phyloP scores from a whole-genome alignment of 2,329 filamentous ascomycete genomes.

The Atkinsonella hypoxylon region DNA sequence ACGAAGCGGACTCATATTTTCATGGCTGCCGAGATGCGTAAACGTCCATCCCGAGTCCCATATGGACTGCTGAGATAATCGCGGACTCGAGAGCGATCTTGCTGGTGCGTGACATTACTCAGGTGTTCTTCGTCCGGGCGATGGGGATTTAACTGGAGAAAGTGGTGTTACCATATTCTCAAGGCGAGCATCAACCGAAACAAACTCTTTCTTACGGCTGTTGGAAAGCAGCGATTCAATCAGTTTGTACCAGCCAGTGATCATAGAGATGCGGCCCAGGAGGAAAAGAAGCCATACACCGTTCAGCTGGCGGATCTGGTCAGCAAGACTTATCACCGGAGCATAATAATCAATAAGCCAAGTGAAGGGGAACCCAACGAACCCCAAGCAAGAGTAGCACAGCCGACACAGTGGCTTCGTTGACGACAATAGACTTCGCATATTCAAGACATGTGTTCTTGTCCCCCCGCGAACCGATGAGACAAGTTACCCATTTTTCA shows the following conservation, averaged over 20 bases:
- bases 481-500: constrained; percentile 57
- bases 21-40: constrained; percentile 19
- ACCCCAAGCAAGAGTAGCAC: constrained; percentile 74
- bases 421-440: constrained; percentile 53
- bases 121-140: constrained; percentile 32
- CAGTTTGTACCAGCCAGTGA: constrained; percentile 69
- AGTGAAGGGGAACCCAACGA: neutral
- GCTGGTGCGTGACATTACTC: constrained; percentile 44
- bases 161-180: too few relatives aligned
- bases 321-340: constrained; percentile 13
- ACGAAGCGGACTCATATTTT: constrained; percentile 39
- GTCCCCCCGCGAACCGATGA: constrained; percentile 41
- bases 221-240: constrained; percentile 30
- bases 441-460: constrained; percentile 54
- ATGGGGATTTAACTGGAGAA: constrained; percentile 23
- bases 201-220: constrained; percentile 61
- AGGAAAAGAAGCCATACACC: constrained; percentile 78
- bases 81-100: constrained; percentile 44
- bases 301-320: constrained; percentile 44
- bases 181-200: constrained; percentile 67
- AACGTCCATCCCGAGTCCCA: constrained; percentile 34
- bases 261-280: constrained; percentile 73
- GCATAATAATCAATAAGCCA: neutral
- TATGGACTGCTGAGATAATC: constrained; percentile 29
- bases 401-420: constrained; percentile 64